These are phyloP conservation scores for Alternaria solani DNA, from an alignment of 2,329 filamentous ascomycete species.

Conservation along the genomic window DNA sequence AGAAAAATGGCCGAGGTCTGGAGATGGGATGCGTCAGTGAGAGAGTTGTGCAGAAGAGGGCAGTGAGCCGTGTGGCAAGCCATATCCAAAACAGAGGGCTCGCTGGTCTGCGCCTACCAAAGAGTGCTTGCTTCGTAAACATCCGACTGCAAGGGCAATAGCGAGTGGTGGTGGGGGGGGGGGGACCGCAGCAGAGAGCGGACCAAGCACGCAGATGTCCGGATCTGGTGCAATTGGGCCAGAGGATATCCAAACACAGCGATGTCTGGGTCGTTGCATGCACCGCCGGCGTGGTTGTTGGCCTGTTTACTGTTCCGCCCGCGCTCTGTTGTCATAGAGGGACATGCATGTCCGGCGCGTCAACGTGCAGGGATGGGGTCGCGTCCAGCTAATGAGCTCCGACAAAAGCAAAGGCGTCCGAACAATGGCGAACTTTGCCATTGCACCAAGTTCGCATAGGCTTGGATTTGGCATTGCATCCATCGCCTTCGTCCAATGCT, in stretches of 20 bases:
- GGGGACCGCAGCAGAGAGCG: not conserved
- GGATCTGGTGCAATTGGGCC: not conserved
- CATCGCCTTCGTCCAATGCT: slow-evolving; percentile 2
- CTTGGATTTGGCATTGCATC: not conserved
- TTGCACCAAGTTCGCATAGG: not conserved
- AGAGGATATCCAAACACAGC: not conserved
- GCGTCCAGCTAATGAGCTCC: slow-evolving; percentile 15
- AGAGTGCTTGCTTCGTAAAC: slow-evolving; percentile 27
- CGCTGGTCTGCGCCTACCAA: slow-evolving; percentile 11
- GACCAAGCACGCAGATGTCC: not conserved
- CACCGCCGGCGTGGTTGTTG: not conserved
- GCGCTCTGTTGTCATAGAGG: slow-evolving; percentile 28
- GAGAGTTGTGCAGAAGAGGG: not conserved
- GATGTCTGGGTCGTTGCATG: slow-evolving; percentile 5
- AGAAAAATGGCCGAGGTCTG: not conserved
- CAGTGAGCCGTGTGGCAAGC: not conserved
- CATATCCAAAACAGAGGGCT: not conserved
- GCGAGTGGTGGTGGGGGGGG: slow-evolving; percentile 13
- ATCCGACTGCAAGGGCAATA: slow-evolving; percentile 28
- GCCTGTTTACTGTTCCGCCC: slow-evolving; percentile 20
- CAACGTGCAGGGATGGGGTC: slow-evolving; percentile 23
- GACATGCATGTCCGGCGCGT: slow-evolving; percentile 30
- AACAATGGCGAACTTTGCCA: not conserved
- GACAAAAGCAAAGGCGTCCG: slow-evolving; percentile 5
- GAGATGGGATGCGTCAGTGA: not conserved